Base-by-base conservation (phyloP, 768 basidiomycete species). In the Pleurotus djamor region DNA sequence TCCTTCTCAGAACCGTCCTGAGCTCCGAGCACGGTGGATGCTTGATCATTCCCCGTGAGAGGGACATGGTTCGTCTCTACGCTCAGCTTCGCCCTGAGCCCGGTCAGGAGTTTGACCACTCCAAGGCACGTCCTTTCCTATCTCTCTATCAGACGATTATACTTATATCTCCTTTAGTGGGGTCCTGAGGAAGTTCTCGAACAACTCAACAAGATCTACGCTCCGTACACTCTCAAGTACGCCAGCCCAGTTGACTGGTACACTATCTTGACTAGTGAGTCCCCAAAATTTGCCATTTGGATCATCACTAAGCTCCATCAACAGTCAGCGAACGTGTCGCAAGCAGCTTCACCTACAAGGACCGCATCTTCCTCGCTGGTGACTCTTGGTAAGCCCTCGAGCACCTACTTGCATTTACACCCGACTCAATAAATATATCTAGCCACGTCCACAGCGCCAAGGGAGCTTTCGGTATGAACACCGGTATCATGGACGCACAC, bases 1-100 rank as follows among this genome's bases (percentile, higher is more conserved):
- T 59, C 74, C 75, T 79, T 13, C 73, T 72, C 43, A 70, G 71
- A 37, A 72, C 71, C 37, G 76, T 77, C 5, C 73, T 83, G n/a
- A 79, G 81, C 66, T 79, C 80, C 1, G 67, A 72, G 45, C 72
- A 76, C 52, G 76, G 79, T 28, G 76, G 75, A 5, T 74, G 78
- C 61, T 77, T 82, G 76, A 66, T 82, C 55, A 80, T 83, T 55
- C 82, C 81, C 9, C 75, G 82, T 32, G 74, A 79, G 51, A 66
- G 67, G 32, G 78, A 77, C 63, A 68, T 74, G 54, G 74, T 83
- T 36, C 73, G 81, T 7, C 64, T 82, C 6, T 82, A 82, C 65
- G 68, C 81, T 38, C 81, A 81, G 65, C 72, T 81, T 38, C 57
- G 57, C 13, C 57, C 57, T 48, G 47, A 58, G 16, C 57, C 57